Evolutionary conservation across 2,329 filamentous ascomycete species (phyloP).

Genomic region (Huntiella moniliformis): DNA sequence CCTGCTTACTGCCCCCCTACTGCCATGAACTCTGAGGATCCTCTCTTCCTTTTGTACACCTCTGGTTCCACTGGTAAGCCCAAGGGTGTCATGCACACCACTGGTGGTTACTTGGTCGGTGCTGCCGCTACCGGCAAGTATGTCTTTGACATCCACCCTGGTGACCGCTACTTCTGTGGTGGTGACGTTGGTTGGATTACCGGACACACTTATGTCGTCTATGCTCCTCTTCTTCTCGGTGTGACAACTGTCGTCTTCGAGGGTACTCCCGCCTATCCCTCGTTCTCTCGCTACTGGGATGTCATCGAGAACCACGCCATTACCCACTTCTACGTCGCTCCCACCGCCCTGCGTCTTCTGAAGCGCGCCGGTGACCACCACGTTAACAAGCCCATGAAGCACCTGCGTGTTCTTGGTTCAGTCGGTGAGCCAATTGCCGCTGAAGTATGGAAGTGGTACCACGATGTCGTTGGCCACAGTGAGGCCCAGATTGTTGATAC

Average conservation of each 20-base stretch:
- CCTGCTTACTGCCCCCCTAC: conserved; percentile 81
- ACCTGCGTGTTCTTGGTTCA: conserved; percentile 75
- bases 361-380: conserved; percentile 92
- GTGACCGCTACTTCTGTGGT: conserved; percentile 90
- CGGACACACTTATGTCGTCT: conserved; percentile 95
- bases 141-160: conserved; percentile 92
- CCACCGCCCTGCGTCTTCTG: conserved; percentile 76
- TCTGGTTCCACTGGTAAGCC: conserved; percentile 96
- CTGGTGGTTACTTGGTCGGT: conserved; percentile 82
- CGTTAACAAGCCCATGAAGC: conserved; percentile 75
- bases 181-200: conserved; percentile 99
- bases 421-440: conserved; percentile 95
- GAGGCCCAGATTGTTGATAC: conserved; percentile 90
- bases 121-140: conserved; percentile 92
- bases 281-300: conserved; percentile 98
- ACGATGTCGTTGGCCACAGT: conserved; percentile 82
- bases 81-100: conserved; percentile 98
- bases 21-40: conserved; percentile 81
- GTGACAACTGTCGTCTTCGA: conserved; percentile 94
- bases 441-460: conserved; percentile 99
- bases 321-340: conserved; percentile 96
- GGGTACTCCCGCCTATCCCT: conserved; percentile 89
- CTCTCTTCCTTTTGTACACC: conserved; percentile 92
- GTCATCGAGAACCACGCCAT: conserved; percentile 90
- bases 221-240: conserved; percentile 81